Evolutionary conservation across 176 grass and related monocot species (phyloP).

Genomic region (Thinopyrum elongatum): DNA sequence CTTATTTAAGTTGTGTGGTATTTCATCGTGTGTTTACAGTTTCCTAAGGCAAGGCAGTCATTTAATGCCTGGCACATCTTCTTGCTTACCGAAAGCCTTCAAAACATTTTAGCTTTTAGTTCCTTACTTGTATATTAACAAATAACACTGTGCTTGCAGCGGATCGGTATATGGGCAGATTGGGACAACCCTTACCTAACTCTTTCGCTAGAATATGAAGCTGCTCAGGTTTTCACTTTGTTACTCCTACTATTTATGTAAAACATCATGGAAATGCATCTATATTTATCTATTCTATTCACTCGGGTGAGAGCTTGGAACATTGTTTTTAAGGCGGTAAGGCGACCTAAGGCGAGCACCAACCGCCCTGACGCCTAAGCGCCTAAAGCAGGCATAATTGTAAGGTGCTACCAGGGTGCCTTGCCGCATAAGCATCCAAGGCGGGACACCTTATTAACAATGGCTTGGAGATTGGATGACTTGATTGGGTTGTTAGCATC

Average conservation of each 20-base stretch:
- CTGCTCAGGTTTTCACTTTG: conserved; percentile 76
- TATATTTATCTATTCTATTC: conserved; percentile 27
- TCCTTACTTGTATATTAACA: conserved; percentile 23
- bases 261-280: not conserved
- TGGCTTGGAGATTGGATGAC: not conserved
- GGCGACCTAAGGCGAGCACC: too few relatives aligned
- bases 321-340: too few relatives aligned
- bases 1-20: not conserved
- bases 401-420: too few relatives aligned
- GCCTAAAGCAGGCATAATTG: too few relatives aligned
- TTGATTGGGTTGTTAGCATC: conserved; percentile 2
- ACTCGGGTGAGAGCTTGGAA: not conserved
- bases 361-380: too few relatives aligned
- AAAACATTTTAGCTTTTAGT: not conserved
- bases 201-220: conserved; percentile 91
- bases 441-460: too few relatives aligned
- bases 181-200: conserved; percentile 92
- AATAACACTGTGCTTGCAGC: conserved; percentile 42
- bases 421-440: too few relatives aligned
- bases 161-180: conserved; percentile 92
- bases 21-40: not conserved
- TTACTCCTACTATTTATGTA: conserved; percentile 27
- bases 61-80: conserved; percentile 10
- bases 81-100: not conserved
- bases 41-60: not conserved